Conservation (phyloP, 331 rosid genomes). For the Arachis monticola region DNA sequence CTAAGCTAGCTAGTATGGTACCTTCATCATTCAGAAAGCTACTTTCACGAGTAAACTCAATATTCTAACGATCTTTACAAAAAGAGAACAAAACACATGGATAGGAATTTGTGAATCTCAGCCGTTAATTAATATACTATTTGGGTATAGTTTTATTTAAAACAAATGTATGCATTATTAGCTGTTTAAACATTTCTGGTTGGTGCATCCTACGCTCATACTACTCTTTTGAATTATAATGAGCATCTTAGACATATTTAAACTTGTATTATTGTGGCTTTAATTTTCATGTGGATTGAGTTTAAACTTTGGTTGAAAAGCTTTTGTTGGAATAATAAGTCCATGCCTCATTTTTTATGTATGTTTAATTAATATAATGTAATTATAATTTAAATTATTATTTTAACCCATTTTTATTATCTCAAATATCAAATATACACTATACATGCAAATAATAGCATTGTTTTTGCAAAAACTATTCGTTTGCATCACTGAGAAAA, state of each 20-base stretch:
- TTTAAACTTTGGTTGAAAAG: no score
- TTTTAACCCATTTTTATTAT: no score
- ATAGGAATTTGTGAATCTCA: neutral
- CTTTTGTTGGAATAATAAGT: no score
- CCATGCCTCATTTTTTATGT: no score
- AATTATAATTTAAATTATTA: no score
- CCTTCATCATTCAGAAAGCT: neutral
- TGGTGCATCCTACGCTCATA: neutral
- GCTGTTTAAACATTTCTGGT: neutral
- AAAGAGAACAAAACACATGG: neutral
- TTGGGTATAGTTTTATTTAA: neutral
- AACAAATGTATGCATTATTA: neutral
- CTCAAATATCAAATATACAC: no score
- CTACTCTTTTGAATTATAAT: neutral
- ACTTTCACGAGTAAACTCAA: neutral
- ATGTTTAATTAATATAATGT: no score
- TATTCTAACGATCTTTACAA: neutral
- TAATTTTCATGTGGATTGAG: no score
- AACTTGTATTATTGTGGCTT: neutral
- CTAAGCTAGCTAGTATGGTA: slow-evolving; percentile 1
- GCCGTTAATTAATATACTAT: neutral
- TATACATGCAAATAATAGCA: no score
- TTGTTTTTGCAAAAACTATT: no score
- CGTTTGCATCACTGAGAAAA: neutral
- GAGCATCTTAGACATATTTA: neutral